A percentile compares a stretch with the other conserved stretches of the same genome.
phyloP scores from a whole-genome alignment of 306 rosid genomes.

The Medicago arabica region DNA sequence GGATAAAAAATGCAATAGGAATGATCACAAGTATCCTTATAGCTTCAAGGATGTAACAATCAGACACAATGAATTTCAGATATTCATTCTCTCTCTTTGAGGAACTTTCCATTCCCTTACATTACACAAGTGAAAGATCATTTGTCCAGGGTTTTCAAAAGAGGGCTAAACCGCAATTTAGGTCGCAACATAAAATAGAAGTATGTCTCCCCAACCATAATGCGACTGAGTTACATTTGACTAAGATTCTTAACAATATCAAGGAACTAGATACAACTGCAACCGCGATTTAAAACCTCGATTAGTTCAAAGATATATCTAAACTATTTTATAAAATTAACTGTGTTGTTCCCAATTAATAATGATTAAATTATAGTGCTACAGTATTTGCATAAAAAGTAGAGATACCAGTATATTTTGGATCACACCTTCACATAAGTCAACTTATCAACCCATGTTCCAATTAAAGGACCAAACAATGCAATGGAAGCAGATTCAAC shows the following conservation, averaged over 20 bases:
- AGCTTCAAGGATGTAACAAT: neutral
- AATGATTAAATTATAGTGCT: neutral
- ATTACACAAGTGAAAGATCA: neutral
- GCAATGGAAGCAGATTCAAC: conserved; percentile 85
- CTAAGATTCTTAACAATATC: neutral
- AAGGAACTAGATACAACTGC: neutral
- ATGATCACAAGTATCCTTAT: neutral
- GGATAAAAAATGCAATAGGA: too few species aligned
- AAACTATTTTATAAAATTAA: neutral
- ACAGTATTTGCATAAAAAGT: neutral
- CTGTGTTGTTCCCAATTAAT: neutral
- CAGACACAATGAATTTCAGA: neutral
- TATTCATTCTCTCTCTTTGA: neutral
- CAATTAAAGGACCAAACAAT: conserved; percentile 78
- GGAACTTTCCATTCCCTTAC: neutral
- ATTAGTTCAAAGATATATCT: neutral
- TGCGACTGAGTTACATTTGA: neutral
- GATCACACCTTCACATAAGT: conserved; percentile 72
- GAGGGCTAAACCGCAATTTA: neutral
- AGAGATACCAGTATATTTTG: neutral
- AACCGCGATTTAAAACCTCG: neutral
- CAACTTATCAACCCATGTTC: conserved; percentile 75
- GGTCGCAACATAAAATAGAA: neutral
- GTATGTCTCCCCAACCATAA: too few species aligned
- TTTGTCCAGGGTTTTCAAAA: neutral